Evolutionary conservation across 2,329 filamentous ascomycete genomes (phyloP), one percentile per base, ranked within the genome.

Genomic region (Simplicillium aogashimaense): DNA sequence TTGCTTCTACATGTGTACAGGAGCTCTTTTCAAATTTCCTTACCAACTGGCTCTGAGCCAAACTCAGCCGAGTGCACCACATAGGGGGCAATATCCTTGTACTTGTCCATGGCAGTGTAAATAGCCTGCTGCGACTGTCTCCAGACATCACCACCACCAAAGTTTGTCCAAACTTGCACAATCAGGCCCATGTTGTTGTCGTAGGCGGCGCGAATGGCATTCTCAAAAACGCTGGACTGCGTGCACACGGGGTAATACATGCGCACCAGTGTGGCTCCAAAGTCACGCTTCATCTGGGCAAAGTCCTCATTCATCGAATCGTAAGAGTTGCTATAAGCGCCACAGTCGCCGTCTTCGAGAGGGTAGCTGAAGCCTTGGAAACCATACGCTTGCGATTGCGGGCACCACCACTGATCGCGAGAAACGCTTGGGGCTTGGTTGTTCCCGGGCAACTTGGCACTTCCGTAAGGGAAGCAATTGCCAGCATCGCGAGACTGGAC

Each of bases 81-180:
- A 10, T 50, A 50, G 2, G 47, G 41, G 8, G 47, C 46, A 30
- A 47, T 45, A 7, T 40, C 35, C 14, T 43, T 33, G 16, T 46
- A 44, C 13, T 42, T 43, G 44, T 43, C 42, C 17, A 50, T 32
- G 25, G 43, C 45, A 15, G 48, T 35, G 32, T 47, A 47, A 30
- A 50, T 50, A 30, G 47, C 47, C 30, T 47, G 43, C 20, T 50
- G 46, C 8, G 47, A 50, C 20, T 41, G 25, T 30, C 40, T 42
- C 47, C 47, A 50, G 13, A 48, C 46, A 36, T 35, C 40, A 20
- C 47, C 47, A 34, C 29, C 37, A 10, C 47, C 47, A 41, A 48
- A 50, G 40, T 50, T 50, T 28, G 47, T 50, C 47, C 47, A 50
- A 28, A 50, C 46, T 29, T 50, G 47, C 13, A 48, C 39, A 31